These are phyloP conservation scores for Neoconidiobolus thromboides DNA, from an alignment of 371 early-diverging fungal genomes.

Conservation along the genomic window DNA sequence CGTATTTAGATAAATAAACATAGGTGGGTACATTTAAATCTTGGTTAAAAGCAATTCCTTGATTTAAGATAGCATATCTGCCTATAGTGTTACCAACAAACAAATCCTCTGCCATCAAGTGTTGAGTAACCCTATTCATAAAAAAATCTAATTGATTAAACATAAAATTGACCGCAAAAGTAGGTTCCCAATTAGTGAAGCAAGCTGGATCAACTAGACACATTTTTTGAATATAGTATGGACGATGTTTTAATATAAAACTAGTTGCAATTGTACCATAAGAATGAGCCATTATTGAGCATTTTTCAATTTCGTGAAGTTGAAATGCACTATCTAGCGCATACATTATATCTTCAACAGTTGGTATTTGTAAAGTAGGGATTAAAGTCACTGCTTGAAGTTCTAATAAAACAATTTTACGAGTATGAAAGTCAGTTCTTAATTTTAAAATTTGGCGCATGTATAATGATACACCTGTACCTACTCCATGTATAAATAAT, in stretches of 20 bases:
- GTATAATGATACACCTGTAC: neutral
- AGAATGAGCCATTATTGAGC: neutral
- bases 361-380: neutral
- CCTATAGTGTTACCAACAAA: too few relatives aligned
- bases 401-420: neutral
- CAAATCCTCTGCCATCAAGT: too few relatives aligned
- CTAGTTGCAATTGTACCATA: neutral
- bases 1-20: too few relatives aligned
- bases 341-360: neutral
- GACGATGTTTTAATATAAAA: neutral
- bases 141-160: too few relatives aligned
- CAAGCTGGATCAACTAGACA: neutral
- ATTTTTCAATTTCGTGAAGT: neutral
- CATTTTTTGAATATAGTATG: neutral
- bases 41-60: too few relatives aligned
- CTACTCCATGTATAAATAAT: neutral
- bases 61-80: too few relatives aligned
- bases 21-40: too few relatives aligned
- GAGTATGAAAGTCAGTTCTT: neutral
- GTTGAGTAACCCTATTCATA: too few relatives aligned
- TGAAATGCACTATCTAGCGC: neutral
- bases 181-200: neutral
- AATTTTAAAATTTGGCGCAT: neutral
- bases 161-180: neutral
- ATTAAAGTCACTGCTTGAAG: neutral